phyloP scores from a whole-genome alignment of 352 stramenopile genomes.

The Thalassiosira livingstoniorum region DNA sequence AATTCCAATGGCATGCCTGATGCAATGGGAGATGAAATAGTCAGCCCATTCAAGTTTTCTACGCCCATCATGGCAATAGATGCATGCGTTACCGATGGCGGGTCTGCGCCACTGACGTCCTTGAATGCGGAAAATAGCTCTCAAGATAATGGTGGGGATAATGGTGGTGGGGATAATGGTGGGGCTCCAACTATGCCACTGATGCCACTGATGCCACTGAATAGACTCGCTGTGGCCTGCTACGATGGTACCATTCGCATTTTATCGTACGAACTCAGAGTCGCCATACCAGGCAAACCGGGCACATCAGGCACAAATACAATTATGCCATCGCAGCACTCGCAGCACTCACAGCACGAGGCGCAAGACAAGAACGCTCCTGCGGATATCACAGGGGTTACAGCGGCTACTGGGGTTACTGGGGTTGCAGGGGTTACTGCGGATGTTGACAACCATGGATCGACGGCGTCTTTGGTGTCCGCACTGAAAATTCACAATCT shows the following conservation, averaged over 20 bases:
- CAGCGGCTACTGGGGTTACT: background rate
- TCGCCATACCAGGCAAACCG: background rate
- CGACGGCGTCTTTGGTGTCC: no score
- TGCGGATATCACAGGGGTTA: background rate
- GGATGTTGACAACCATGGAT: no score
- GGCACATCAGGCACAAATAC: background rate
- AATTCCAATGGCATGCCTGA: background rate
- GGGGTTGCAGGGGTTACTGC: background rate
- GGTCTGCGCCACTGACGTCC: background rate
- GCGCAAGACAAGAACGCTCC: background rate
- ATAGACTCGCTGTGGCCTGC: slow-evolving; percentile 48
- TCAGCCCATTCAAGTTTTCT: slow-evolving; percentile 34
- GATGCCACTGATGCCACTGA: slow-evolving; percentile 21
- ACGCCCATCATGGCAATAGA: slow-evolving; percentile 45
- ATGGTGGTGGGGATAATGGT: background rate
- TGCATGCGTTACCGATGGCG: slow-evolving; percentile 4
- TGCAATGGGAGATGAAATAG: background rate
- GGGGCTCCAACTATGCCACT: background rate
- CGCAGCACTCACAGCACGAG: no score
- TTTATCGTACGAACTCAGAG: slow-evolving; percentile 33
- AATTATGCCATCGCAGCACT: background rate
- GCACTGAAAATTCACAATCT: slow-evolving; percentile 3
- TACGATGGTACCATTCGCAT: slow-evolving; percentile 58
- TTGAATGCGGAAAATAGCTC: background rate
- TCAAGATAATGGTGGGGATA: background rate